A percentile compares a stretch with the other conserved stretches of the same genome.
Evolutionary conservation across 176 grass and related monocot species (phyloP).

Genomic region (Oryza longistaminata): DNA sequence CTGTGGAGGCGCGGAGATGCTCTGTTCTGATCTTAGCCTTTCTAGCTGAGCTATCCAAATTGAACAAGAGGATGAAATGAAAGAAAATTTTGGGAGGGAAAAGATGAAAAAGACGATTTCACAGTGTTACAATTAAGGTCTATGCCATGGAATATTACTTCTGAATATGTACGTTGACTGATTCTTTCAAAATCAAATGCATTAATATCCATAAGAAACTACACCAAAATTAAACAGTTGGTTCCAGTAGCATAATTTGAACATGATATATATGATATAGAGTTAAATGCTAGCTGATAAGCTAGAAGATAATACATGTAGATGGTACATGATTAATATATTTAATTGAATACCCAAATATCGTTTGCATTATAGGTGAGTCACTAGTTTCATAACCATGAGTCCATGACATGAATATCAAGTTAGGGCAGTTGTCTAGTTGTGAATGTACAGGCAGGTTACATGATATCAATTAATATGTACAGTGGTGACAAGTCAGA

Average conservation of each 20-base stretch:
- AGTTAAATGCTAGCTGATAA: neutral
- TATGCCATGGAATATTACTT: conserved; percentile 31
- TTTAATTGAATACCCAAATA: conserved; percentile 2
- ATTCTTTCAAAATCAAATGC: neutral
- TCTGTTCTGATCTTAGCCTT: conserved; percentile 55
- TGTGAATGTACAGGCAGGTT: conserved; percentile 14
- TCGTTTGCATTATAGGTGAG: conserved; percentile 15
- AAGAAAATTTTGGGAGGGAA: neutral
- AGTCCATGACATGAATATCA: neutral
- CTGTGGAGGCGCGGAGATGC: conserved; percentile 54
- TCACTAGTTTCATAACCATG: conserved; percentile 9
- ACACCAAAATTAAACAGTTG: conserved; percentile 23
- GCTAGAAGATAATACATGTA: too few relatives aligned
- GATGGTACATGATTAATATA: too few relatives aligned
- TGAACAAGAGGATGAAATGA: conserved; percentile 44
- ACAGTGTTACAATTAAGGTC: conserved; percentile 36
- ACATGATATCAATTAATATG: conserved; percentile 31
- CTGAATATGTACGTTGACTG: conserved; percentile 21
- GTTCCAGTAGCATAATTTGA: conserved; percentile 18
- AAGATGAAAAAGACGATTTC: conserved; percentile 46
- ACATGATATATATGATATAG: neutral
- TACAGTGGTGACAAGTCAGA: neutral
- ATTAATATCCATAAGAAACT: conserved; percentile 22
- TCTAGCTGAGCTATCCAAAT: conserved; percentile 60
- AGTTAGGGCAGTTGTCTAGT: neutral